Evolutionary conservation across 2,329 filamentous ascomycete genomes (phyloP), one percentile per base, ranked within the genome.

Genomic region (Magnaporthiopsis rhizophila): DNA sequence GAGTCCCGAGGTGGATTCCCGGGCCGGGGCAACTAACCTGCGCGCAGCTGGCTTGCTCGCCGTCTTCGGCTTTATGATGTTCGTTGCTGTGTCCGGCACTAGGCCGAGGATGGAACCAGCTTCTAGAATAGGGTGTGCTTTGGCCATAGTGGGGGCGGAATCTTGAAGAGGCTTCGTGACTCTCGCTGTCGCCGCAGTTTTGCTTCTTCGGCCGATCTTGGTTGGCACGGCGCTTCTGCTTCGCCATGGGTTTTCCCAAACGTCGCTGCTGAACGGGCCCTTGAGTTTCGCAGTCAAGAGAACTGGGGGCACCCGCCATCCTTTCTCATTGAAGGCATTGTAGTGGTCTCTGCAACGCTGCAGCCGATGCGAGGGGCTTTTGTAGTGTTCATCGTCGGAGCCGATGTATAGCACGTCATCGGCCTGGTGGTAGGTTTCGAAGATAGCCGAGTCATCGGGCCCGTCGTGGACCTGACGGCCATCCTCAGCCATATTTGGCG

Each of bases 271-370:
- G 67, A 90, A 89, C 0, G 88, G 89, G 0, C 88, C 89, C 65
- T 76, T 80, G 3, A 91, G 76, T 7, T 76, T 74, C 8, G 88
- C 83, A 15, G 89, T 88, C 3, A 87, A 72, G 3, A 92, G 78
- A 30, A 82, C 70, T 0, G 88, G 81, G 2, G 79, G 71, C 36
- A 79, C 75, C 0, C 88, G 89, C 8, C 78, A 36, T 3, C 34
- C 57, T 21, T 21, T 59, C 7, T n/a, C 34, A 13, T 59, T 18
- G 74, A 53, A 90, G 75, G 68, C 83, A 90, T 45, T 80, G 79
- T 38, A 79, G 75, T 1, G 85, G 88, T 78, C 74, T 71, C 90
- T 86, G 65, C 87, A 86, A 65, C 84, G 80, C 28, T 77, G 73
- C 32, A 79, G 80, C 71, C 83, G 79, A 3, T 78, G 73, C 38